Evolutionary conservation across 768 basidiomycete genomes (phyloP), one percentile per base, ranked within the genome.

Genomic region (Pulveroboletus sp.): DNA sequence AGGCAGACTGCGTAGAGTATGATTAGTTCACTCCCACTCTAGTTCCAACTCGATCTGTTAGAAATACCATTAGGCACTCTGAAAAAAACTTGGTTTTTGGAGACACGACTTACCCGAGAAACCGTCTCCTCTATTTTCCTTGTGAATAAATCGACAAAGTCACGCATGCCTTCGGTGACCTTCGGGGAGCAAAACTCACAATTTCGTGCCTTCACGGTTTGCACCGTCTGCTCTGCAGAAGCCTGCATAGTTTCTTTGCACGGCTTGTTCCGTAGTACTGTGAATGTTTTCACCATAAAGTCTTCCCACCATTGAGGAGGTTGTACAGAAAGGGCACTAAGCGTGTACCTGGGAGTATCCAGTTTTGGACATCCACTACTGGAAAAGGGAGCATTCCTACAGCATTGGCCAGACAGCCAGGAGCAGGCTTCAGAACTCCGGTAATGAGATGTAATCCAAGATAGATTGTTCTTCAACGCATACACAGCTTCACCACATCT

Each of bases 271-370:
- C 43, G 50, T 41, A 67, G 42, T 10, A 21, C 55, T 5, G 14
- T 4, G 24, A 53, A 59, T 0, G 41, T 48, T 18, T 43, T 39
- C 6, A 51, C 47, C 63, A 64, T 49, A 33, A 57, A 66, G 11
- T 50, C 28, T 4, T 51, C 45, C 64, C 64, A 65, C 64, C 59
- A 63, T 5, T 46, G 27, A n/a, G 39, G 39, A 14, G 43, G 8
- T 1, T 2, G 0, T 4, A 0, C 0, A 9, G 6, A 1, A 8
- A 53, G 53, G 14, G 27, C 27, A 21, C 21, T 21, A 28, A 46
- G 14, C 11, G 5, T 8, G 3, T 49, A 49, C 11, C n/a, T 26
- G 6, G 5, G 1, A 28, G 27, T 4, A 21, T 2, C 21, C 21
- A 4, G 21, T 21, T 4, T 4, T 21, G 21, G 21, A 21, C 21